phyloP scores from a whole-genome alignment of 768 basidiomycete genomes.

The Rhodocollybia butyracea region DNA sequence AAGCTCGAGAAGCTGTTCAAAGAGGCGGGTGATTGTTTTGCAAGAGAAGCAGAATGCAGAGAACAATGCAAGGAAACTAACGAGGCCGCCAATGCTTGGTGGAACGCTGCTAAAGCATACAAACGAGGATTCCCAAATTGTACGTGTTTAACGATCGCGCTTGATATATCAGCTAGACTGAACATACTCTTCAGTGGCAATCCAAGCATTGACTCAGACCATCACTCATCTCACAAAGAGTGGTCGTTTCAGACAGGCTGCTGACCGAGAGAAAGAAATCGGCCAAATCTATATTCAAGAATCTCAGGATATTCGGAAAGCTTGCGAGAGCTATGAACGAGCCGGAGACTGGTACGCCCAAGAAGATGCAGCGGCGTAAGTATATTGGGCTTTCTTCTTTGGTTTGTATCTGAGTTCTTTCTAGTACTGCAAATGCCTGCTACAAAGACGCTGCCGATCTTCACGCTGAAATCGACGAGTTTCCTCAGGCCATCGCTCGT shows the following conservation, averaged over 20 bases:
- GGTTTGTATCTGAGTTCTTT: constrained; percentile 1
- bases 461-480: constrained; percentile 86
- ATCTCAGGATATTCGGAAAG: constrained; percentile 71
- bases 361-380: constrained; percentile 95
- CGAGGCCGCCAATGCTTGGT: constrained; percentile 98
- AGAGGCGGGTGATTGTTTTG: constrained; percentile 89
- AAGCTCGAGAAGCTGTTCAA: constrained; percentile 90
- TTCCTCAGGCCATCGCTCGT: constrained; percentile 75
- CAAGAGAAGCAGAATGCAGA: constrained; percentile 92
- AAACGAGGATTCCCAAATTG: constrained; percentile 85
- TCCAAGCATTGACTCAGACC: constrained; percentile 82
- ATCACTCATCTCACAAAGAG: constrained; percentile 77
- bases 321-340: constrained; percentile 86
- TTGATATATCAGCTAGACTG: constrained; percentile 10
- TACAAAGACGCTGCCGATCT: constrained; percentile 97
- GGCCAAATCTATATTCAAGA: constrained; percentile 91
- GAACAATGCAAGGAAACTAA: constrained; percentile 84
- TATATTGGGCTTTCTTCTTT: constrained; percentile 8
- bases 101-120: constrained; percentile 96
- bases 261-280: constrained; percentile 97
- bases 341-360: constrained; percentile 98
- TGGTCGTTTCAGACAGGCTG: constrained; percentile 95
- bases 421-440: constrained; percentile 91
- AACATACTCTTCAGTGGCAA: constrained; percentile 60
- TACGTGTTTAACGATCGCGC: constrained; percentile 33